Percentiles rank a stretch among this genome's conserved stretches.
phyloP scores from a whole-genome alignment of 108 stramenopile genomes.

The Stephanodiscus triporus region DNA sequence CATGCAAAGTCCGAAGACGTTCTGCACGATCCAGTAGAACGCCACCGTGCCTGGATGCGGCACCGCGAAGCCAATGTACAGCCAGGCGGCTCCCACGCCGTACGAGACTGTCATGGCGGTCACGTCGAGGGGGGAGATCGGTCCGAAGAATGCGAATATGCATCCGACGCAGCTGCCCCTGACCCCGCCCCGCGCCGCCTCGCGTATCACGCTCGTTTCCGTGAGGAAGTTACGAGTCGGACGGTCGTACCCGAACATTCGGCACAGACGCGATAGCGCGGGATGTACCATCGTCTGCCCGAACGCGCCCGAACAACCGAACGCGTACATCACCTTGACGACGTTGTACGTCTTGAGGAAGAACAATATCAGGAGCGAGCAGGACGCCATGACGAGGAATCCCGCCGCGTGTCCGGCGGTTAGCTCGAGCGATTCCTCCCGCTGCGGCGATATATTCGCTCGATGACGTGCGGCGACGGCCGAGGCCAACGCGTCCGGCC shows the following conservation, averaged over 20 bases:
- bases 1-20: constrained; percentile 80
- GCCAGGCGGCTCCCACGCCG: constrained; percentile 44
- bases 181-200: constrained; percentile 12
- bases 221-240: constrained; percentile 27
- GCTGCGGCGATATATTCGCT: background rate
- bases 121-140: constrained; percentile 33
- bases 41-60: constrained; percentile 34
- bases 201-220: constrained; percentile 34
- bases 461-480: constrained; percentile 16
- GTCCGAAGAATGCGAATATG: constrained; percentile 40
- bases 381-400: constrained; percentile 74
- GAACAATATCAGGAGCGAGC: constrained; percentile 72
- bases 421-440: constrained; percentile 48
- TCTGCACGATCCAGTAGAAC: constrained; percentile 79
- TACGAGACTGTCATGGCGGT: constrained; percentile 25
- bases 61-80: constrained; percentile 39
- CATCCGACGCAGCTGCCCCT: constrained; percentile 38
- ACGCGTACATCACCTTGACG: constrained; percentile 73
- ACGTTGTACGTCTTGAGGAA: constrained; percentile 66
- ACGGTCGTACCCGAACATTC: constrained; percentile 19
- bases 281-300: constrained; percentile 54
- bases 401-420: constrained; percentile 62
- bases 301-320: constrained; percentile 69
- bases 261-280: constrained; percentile 13
- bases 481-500: constrained; percentile 13